These are phyloP conservation scores for Ulvella scutata DNA, from an alignment of 139 green algal species.

Conservation along the genomic window DNA sequence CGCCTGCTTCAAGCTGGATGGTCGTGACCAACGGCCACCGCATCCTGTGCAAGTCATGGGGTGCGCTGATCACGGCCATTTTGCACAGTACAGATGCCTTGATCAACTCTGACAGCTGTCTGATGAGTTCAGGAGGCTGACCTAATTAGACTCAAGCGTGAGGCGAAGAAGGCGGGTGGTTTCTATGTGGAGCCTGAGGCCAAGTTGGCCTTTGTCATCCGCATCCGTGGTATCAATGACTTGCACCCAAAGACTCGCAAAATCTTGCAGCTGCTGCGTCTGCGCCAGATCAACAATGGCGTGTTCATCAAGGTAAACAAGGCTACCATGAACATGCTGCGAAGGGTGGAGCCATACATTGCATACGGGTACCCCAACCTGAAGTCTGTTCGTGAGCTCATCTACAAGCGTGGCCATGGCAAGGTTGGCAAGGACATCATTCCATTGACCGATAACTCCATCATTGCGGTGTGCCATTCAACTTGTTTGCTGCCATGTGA, in stretches of 20 bases:
- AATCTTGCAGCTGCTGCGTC: conserved; percentile 94
- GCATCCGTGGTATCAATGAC: conserved; percentile 93
- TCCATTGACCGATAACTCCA: conserved; percentile 90
- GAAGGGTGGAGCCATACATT: conserved; percentile 94
- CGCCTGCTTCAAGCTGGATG: too few species aligned
- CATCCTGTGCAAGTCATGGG: too few species aligned
- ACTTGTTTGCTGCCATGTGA: too few species aligned
- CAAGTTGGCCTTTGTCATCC: conserved; percentile 92
- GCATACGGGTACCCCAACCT: conserved; percentile 94
- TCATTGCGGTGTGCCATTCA: conserved; percentile 65
- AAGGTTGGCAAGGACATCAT: conserved; percentile 76
- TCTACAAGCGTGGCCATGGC: conserved; percentile 97
- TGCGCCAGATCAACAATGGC: conserved; percentile 96
- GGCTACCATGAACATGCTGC: conserved; percentile 91
- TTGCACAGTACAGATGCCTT: too few species aligned
- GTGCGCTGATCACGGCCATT: too few species aligned
- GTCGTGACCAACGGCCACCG: too few species aligned
- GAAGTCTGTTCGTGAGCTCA: conserved; percentile 93
- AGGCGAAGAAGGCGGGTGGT: conserved; percentile 69
- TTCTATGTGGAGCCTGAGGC: conserved; percentile 92
- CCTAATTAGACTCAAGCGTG: conserved; percentile 74
- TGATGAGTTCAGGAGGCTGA: conserved; percentile 97
- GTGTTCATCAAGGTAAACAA: conserved; percentile 98
- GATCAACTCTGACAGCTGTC: too few species aligned
- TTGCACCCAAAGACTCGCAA: conserved; percentile 91